Conservation (phyloP, 192 early-diverging fungal genomes). For the Pecoramyces ruminantium region DNA sequence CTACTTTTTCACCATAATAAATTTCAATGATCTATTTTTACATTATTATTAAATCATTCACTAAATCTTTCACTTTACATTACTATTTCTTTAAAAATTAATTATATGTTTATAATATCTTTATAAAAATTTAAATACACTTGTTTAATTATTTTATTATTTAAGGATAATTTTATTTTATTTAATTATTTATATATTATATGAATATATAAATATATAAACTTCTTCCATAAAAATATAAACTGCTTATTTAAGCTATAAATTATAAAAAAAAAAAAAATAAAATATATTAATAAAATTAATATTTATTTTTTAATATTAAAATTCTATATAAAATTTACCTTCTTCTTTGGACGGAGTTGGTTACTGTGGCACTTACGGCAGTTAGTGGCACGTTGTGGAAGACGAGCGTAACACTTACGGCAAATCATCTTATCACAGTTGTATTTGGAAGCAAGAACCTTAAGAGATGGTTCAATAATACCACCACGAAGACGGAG, state of each 20-base stretch:
- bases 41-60: no score
- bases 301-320: no score
- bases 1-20: no score
- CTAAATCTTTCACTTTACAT: no score
- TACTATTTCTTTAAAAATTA: no score
- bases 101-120: no score
- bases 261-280: not conserved
- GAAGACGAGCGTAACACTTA: conserved; percentile 99
- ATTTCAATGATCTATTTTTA: no score
- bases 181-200: not conserved
- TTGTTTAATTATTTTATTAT: not conserved
- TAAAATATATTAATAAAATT: not conserved
- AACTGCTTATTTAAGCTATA: not conserved
- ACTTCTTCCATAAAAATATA: not conserved
- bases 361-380: conserved; percentile 99
- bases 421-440: conserved; percentile 99
- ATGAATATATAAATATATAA: not conserved
- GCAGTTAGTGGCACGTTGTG: conserved; percentile 99
- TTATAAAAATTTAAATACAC: no score
- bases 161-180: not conserved
- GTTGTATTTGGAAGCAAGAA: conserved; percentile 97
- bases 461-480: conserved; percentile 97
- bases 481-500: conserved; percentile 92
- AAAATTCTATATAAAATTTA: not conserved
- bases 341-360: conserved; percentile 33